Evolutionary conservation across 495 filamentous ascomycete genomes (phyloP).

Genomic region (Bombardia bombarda): DNA sequence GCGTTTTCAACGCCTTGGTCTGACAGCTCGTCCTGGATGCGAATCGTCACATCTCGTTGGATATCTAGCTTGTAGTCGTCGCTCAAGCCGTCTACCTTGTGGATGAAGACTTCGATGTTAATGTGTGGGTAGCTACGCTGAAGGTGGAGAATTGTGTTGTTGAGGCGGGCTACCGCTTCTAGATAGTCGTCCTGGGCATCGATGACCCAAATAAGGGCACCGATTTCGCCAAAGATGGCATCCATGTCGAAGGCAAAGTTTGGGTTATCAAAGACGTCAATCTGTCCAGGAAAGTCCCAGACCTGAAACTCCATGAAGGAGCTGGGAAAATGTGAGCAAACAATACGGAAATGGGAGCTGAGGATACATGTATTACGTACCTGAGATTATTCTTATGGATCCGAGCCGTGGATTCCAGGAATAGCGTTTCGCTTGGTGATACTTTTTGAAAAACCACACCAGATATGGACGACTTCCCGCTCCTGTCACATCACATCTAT

Average conservation of each 20-base stretch:
- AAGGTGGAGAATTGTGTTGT: constrained; percentile 76
- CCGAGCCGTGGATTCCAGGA: constrained; percentile 84
- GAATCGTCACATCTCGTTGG: constrained; percentile 88
- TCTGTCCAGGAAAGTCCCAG: constrained; percentile 92
- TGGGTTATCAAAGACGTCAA: constrained; percentile 74
- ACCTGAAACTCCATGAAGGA: constrained; percentile 99
- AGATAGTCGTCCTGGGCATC: constrained; percentile 97
- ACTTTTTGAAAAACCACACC: constrained; percentile 98
- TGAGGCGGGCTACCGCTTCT: constrained; percentile 78
- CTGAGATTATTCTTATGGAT: constrained; percentile 91
- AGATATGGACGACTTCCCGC: constrained; percentile 94
- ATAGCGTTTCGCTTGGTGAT: constrained; percentile 88
- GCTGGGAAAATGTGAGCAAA: constrained; percentile 36
- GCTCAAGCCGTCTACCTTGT: constrained; percentile 91
- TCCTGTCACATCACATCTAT: constrained; percentile 46
- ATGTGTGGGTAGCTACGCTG: constrained; percentile 82
- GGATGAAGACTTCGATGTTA: constrained; percentile 96
- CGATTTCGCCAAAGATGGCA: constrained; percentile 85
- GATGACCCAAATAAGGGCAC: constrained; percentile 95
- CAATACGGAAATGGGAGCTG: background rate
- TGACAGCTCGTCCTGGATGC: constrained; percentile 92
- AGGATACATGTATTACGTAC: constrained; percentile 34
- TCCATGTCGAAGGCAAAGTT: constrained; percentile 67
- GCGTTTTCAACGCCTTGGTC: constrained; percentile 88
- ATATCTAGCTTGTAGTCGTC: constrained; percentile 93